Evolutionary conservation across 2,329 filamentous ascomycete species (phyloP), one percentile per base, ranked within the genome.

Genomic region (Colletotrichum tofieldiae): DNA sequence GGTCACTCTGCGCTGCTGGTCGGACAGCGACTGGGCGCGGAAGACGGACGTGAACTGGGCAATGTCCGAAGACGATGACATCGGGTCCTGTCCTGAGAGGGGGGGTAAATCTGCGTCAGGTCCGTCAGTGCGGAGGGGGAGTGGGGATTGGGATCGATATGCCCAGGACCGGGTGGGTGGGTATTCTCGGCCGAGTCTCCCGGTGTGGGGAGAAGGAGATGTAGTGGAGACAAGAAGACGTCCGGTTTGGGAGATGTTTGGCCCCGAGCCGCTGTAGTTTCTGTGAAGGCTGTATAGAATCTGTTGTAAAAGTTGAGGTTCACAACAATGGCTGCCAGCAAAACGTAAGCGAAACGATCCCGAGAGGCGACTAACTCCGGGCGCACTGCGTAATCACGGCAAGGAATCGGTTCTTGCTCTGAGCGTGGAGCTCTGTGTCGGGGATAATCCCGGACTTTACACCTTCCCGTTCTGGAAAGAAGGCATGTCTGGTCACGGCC

Each of bases 41-140:
- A 85, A 85, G 74, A 84, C 82, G 62, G 78, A 75, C 18, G 78
- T 80, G 72, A 74, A 76, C 32, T 75, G 73, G 18, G 72, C 45
- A n/a, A 73, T 72, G 41, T 67, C 72, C 18, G 72, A 67, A 55
- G 62, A 65, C 35, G 67, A 43, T 20, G 61, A 16, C 59, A 62
- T 62, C 39, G 3, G 29, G 14, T 39, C 8, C n/a, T 37, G 51
- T 35, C 9, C 29, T 54, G 26, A 2, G 29, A 32, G 54, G 54
- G 54, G 54, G 37, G 39, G 18, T 18, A 18, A 20, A 20, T 52
- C 61, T 61, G 45, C 45, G 43, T 60, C 54, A 5, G 61, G 14
- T 23, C 18, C 26, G 58, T 47, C 35, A 32, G 58, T 45, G 51
- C 26, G 47, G 35, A 14, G 35, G 61, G 29, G 29, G 29, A 43